Conservation (phyloP, 129 eudicot genomes). For the Flaveria bidentis region DNA sequence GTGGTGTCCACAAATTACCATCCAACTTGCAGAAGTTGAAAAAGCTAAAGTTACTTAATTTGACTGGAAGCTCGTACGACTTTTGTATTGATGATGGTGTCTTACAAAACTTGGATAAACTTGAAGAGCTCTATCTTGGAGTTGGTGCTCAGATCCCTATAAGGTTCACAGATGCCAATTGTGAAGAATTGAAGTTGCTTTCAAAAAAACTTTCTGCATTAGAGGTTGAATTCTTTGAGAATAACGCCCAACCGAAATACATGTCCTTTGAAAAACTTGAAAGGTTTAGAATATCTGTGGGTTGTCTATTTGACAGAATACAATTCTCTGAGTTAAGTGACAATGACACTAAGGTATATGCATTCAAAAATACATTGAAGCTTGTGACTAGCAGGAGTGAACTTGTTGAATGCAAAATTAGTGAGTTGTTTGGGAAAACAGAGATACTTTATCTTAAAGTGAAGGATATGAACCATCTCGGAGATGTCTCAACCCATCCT, state of each 20-base stretch:
- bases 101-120: not conserved
- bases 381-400: not conserved
- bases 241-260: not conserved
- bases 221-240: not conserved
- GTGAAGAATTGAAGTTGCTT: not conserved
- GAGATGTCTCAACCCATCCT: not conserved
- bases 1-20: not conserved
- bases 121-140: not conserved
- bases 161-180: not conserved
- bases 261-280: not conserved
- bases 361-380: not conserved
- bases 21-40: not conserved
- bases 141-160: not conserved
- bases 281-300: not conserved
- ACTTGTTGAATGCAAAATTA: not conserved
- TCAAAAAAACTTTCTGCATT: not conserved
- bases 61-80: not conserved
- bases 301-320: not conserved
- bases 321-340: no score
- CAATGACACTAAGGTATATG: no score
- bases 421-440: not conserved
- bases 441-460: not conserved
- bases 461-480: not conserved
- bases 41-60: not conserved
- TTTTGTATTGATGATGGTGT: not conserved